Evolutionary conservation across 805 yeast species (phyloP), one percentile per base, ranked within the genome.

Genomic region (Cyberlindnera meyerae): DNA sequence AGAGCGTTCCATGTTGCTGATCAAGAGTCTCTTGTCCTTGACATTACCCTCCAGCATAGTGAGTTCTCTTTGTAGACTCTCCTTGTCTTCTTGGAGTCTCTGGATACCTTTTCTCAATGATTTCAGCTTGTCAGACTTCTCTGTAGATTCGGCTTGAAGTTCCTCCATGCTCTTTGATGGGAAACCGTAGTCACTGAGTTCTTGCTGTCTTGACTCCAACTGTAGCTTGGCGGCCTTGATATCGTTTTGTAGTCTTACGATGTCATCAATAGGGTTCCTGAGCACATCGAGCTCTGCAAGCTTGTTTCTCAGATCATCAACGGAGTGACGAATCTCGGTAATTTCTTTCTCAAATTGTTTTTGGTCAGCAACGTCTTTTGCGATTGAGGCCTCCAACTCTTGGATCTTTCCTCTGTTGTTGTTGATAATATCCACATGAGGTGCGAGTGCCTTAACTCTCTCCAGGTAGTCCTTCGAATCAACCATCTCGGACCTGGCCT

Each of bases 1-100:
- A 5, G 75, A 59, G 31, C 62, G 65, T 48, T 79, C 83, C 38
- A 76, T 53, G 29, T 71, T 67, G 45, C 75, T 73, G 18, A 83
- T 70, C 3, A 52, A 48, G 29, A 81, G 54, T 47, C 66, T 65
- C 36, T 70, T 66, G 46, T 79, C 84, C 40, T 77, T 76, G 11
- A 78, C 57, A 24, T 58, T 57, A 24, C 62, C 67, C 40, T 79
- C 82, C 16, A 77, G 45, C 11, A 63, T 57, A 7, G 64, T 61
- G 15, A 71, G 37, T 25, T 71, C 75, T 29, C 65, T 64, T 18
- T 71, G 68, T 8, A 57, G 54, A 5, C 50, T 37, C 33, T 76
- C 82, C 44, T 70, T 70, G 7, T 64, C 63, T 16, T 71, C 74
- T 3, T 44, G 46, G 6, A 68, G 41, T 4, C 48, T 43, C 11